Base-by-base conservation (phyloP, 257 asterid species). In the Solanum tacnaense region DNA sequence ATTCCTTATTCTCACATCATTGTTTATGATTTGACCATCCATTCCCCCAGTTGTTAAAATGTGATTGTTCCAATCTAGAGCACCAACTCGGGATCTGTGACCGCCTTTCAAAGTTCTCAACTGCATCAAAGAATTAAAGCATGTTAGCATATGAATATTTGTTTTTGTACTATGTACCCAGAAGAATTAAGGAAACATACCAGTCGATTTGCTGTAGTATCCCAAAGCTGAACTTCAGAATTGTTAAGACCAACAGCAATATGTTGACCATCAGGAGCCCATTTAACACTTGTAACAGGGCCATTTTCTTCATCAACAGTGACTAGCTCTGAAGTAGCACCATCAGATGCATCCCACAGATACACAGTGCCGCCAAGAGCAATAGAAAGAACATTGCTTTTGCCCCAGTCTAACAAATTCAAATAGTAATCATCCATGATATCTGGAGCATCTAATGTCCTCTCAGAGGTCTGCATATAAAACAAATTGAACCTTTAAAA, bases 211-310 rank as follows among this genome's bases (percentile, higher is more conserved):
- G 98, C 86, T 5, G 98, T 87, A 10, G 98, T 88, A 91, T 97
- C 99, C 99, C 98, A 97, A 84, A 97, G 93, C 94, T 96, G 99
- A 58, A 96, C 96, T 16, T 94, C 97, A 2, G 98, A 95, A 89
- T 92, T 96, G 90, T 95, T 95, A 81, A 94, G 87, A 46, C 98
- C 99, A 89, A 97, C 93, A 67, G 98, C 98, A 39, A 94, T 87
- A 79, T 97, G 97, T 82, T 87, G 92, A 23, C 98, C 99, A 46
- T 97, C 98, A 31, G 99, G 99, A 87, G 98, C 99, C 98, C 98
- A 97, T 89, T 92, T 96, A 71, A 97, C 93, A 79, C 99, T 97
- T 4, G 98, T 94, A 58, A 96, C 94, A 0, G 98, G 98, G 31
- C 99, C 99, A 88, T 84, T 87, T 86, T 96, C 98, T 76, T 96